Conservation (phyloP, 2,329 filamentous ascomycete genomes). For the Paraconiothyrium brasiliense region DNA sequence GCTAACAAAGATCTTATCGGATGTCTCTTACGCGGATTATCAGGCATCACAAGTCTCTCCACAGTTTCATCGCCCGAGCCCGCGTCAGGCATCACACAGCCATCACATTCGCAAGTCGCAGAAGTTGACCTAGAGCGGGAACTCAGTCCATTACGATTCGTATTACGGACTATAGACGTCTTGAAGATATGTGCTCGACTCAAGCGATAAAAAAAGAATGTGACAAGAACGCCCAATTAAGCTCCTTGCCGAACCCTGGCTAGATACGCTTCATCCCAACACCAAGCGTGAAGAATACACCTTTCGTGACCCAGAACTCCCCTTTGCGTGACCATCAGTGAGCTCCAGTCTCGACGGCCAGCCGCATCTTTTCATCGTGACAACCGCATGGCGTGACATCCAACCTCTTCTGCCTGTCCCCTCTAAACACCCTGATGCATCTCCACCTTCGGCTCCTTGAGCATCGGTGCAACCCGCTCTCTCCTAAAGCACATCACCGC, state of each 20-base stretch:
- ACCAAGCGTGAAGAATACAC: not conserved
- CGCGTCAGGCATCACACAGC: constrained; percentile 4
- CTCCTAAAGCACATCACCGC: constrained; percentile 37
- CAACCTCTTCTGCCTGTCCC: not conserved
- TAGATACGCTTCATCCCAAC: not conserved
- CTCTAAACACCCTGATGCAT: constrained; percentile 54
- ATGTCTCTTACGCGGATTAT: not conserved
- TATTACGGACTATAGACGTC: constrained; percentile 1
- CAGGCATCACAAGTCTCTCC: constrained; percentile 16
- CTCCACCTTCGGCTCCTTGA: constrained; percentile 41
- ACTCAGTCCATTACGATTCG: constrained; percentile 12
- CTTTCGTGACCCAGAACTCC: constrained; percentile 3
- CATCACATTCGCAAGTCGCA: not conserved
- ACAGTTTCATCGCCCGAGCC: constrained; percentile 17
- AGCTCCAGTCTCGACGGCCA: constrained; percentile 58
- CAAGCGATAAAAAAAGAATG: not conserved
- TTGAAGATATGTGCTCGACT: not conserved
- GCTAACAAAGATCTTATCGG: not conserved
- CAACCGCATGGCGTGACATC: not conserved
- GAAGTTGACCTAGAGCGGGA: not conserved
- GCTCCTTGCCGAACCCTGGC: not conserved
- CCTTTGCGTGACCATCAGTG: not conserved
- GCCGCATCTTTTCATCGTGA: constrained; percentile 5
- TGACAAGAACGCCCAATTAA: constrained; percentile 5
- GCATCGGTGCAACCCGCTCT: constrained; percentile 20